A percentile compares a stretch with the other conserved stretches of the same genome.
phyloP scores from a whole-genome alignment of 1,284 basidiomycete genomes.

The Anthracocystis panici-leucophaei region DNA sequence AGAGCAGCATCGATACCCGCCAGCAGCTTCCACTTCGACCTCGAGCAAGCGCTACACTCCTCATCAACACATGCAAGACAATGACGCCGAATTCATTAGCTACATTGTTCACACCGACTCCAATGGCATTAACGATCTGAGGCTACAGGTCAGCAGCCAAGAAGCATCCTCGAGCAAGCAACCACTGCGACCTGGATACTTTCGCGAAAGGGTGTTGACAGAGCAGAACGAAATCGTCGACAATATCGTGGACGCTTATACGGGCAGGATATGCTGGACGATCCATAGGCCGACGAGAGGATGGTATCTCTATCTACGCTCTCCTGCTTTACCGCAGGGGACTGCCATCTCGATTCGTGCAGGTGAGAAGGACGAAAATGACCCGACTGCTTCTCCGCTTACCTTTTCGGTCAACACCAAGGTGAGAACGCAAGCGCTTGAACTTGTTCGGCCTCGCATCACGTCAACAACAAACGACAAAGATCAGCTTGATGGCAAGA shows the following conservation, averaged over 20 bases:
- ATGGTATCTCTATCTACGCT: conserved; percentile 60
- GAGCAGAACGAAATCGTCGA: conserved; percentile 61
- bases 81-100: conserved; percentile 11
- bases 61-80: not conserved
- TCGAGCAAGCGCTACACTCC: not conserved
- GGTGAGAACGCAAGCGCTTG: conserved; percentile 12
- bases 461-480: not conserved
- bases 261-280: conserved; percentile 51
- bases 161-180: conserved; percentile 29
- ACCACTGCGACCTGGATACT: conserved; percentile 45
- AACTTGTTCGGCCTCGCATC: conserved; percentile 8
- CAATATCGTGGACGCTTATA: conserved; percentile 45
- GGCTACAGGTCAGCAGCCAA: conserved; percentile 50
- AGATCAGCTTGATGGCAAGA: not conserved
- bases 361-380: conserved; percentile 13
- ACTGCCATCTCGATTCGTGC: conserved; percentile 52
- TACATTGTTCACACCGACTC: conserved; percentile 46
- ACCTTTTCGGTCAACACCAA: conserved; percentile 44
- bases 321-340: conserved; percentile 48
- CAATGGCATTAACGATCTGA: conserved; percentile 27
- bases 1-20: conserved; percentile 19
- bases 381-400: conserved; percentile 45
- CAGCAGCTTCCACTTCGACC: not conserved
- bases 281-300: conserved; percentile 58
- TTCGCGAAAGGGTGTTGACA: conserved; percentile 47